Evolutionary conservation across 768 basidiomycete species (phyloP).

Genomic region (Cystobasidium tubakii): DNA sequence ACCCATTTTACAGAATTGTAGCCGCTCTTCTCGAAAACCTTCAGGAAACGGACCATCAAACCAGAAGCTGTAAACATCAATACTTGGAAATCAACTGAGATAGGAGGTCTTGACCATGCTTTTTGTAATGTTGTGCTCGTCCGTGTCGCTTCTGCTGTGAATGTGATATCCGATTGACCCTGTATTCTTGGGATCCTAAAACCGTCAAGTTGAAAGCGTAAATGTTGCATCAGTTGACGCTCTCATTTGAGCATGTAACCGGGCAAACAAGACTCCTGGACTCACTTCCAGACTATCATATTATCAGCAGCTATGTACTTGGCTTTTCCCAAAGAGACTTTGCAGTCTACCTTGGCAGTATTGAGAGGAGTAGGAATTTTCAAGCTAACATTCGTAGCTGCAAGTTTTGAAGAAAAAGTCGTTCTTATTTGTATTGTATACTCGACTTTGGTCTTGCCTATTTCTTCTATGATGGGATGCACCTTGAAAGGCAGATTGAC

Average conservation of each 20-base stretch:
- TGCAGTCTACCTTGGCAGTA: constrained; percentile 84
- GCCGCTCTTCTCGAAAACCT: constrained; percentile 92
- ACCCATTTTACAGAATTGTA: constrained; percentile 58
- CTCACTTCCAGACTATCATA: constrained; percentile 95
- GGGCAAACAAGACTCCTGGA: no score
- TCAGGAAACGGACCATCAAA: constrained; percentile 88
- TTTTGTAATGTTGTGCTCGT: constrained; percentile 85
- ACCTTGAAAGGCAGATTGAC: constrained; percentile 88
- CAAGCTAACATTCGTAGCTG: constrained; percentile 83
- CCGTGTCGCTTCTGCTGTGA: constrained; percentile 72
- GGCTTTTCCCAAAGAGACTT: constrained; percentile 85
- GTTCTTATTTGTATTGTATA: constrained; percentile 83
- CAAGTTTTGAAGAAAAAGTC: constrained; percentile 84
- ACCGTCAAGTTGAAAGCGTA: not conserved
- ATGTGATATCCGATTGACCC: constrained; percentile 82
- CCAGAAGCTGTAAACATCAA: constrained; percentile 98
- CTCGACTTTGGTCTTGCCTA: constrained; percentile 83
- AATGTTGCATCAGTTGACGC: no score
- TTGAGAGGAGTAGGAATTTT: constrained; percentile 95
- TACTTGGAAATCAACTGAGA: constrained; percentile 97
- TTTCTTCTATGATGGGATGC: constrained; percentile 84
- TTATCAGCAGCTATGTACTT: constrained; percentile 97
- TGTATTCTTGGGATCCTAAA: constrained; percentile 80
- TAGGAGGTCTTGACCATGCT: constrained; percentile 96
- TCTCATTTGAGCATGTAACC: no score